Evolutionary conservation across 805 yeast genomes (phyloP).

Genomic region (Yarrowia deformans): DNA sequence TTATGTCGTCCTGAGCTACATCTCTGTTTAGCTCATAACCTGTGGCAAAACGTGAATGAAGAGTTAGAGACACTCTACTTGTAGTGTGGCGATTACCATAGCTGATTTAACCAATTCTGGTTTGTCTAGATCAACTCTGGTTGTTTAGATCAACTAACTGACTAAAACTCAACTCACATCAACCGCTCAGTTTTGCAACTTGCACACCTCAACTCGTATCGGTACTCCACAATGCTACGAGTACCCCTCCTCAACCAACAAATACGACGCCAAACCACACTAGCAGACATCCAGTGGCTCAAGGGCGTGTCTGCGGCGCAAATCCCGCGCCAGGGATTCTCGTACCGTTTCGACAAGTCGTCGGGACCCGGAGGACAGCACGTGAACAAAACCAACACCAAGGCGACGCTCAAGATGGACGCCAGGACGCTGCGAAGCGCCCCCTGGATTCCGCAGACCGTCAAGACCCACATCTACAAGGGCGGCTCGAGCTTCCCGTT

Average conservation of each 20-base stretch:
- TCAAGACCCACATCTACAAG: slow-evolving; percentile 8
- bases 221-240: background rate
- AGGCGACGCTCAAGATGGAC: slow-evolving; percentile 65
- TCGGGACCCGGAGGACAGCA: slow-evolving; percentile 92
- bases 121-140: no score
- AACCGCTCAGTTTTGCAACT: no score
- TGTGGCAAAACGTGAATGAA: no score
- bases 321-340: slow-evolving; percentile 28
- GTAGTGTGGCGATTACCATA: no score
- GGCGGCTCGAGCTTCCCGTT: background rate
- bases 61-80: no score
- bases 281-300: slow-evolving; percentile 13
- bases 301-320: background rate
- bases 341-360: slow-evolving; percentile 58
- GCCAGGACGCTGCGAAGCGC: background rate
- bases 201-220: no score
- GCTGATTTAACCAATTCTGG: no score
- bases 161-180: no score
- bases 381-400: slow-evolving; percentile 72
- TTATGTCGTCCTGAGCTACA: no score
- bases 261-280: slow-evolving; percentile 7
- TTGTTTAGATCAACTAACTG: no score
- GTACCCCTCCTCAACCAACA: background rate
- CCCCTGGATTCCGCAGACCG: slow-evolving; percentile 12
- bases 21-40: no score